A percentile compares a stretch with the other conserved stretches of the same genome.
Conservation (phyloP, 192 early-diverging fungal species). For the Backusella circina region DNA sequence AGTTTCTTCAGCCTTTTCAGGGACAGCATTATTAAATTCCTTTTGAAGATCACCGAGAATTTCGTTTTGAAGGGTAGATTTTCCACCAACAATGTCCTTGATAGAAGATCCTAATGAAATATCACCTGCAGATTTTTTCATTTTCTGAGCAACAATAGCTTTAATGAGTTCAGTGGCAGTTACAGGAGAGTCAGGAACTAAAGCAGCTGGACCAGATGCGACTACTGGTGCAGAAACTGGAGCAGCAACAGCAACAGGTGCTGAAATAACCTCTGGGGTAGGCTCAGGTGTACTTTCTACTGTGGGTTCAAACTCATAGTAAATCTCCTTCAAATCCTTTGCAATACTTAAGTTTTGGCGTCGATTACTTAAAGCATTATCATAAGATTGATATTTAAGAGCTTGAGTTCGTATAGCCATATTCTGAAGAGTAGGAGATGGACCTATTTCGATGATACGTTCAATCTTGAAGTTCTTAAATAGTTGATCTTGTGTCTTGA, state of each 20-base stretch:
- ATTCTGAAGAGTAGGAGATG: slow-evolving; percentile 82
- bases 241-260: slow-evolving; percentile 42
- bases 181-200: slow-evolving; percentile 74
- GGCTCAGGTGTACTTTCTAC: slow-evolving; percentile 47
- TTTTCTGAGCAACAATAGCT: slow-evolving; percentile 85
- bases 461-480: slow-evolving; percentile 80
- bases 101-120: slow-evolving; percentile 73
- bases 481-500: slow-evolving; percentile 85
- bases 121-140: slow-evolving; percentile 77
- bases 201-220: slow-evolving; percentile 50
- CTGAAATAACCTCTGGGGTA: slow-evolving; percentile 41
- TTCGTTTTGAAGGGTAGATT: slow-evolving; percentile 97
- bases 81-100: slow-evolving; percentile 94
- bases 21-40: slow-evolving; percentile 79
- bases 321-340: slow-evolving; percentile 92
- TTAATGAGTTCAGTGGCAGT: slow-evolving; percentile 80
- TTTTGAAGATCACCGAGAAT: slow-evolving; percentile 92
- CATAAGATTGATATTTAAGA: slow-evolving; percentile 95
- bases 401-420: slow-evolving; percentile 93
- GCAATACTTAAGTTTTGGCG: slow-evolving; percentile 85
- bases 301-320: slow-evolving; percentile 82
- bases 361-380: slow-evolving; percentile 87
- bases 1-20: slow-evolving; percentile 91
- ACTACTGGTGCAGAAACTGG: slow-evolving; percentile 30
- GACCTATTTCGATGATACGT: slow-evolving; percentile 88